These are phyloP conservation scores for Pontederia crassipes DNA, from an alignment of 176 grass and related monocot genomes.

Conservation along the genomic window DNA sequence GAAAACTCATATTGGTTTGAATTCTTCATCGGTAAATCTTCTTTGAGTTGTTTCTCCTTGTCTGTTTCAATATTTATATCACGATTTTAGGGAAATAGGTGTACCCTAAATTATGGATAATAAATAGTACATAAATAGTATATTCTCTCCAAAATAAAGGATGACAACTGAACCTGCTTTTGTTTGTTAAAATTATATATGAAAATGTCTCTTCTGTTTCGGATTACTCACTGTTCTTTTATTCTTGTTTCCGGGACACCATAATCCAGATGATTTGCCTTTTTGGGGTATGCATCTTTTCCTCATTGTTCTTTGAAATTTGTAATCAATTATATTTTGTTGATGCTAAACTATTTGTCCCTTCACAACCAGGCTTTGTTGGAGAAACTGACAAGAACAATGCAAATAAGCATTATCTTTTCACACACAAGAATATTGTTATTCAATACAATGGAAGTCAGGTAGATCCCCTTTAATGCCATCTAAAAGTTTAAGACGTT, in stretches of 20 bases:
- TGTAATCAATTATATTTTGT: background rate
- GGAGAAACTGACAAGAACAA: constrained; percentile 1
- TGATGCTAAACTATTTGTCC: background rate
- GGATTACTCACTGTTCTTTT: background rate
- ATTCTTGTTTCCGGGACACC: background rate
- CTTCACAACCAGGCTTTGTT: background rate
- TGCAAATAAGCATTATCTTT: constrained; percentile 2
- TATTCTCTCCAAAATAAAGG: too few relatives aligned
- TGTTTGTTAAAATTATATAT: too few relatives aligned
- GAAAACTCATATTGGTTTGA: constrained; percentile 1
- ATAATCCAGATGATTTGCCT: constrained; percentile 1
- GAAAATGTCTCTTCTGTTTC: background rate
- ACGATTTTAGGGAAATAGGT: too few relatives aligned
- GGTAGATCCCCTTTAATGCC: background rate
- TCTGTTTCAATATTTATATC: background rate
- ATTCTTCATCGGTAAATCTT: constrained; percentile 1
- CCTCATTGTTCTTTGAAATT: background rate
- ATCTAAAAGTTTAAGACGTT: too few relatives aligned
- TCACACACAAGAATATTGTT: constrained; percentile 5
- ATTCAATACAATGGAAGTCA: background rate
- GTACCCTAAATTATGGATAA: too few relatives aligned
- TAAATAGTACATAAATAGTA: too few relatives aligned
- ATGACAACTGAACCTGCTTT: too few relatives aligned
- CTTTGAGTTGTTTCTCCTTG: too few relatives aligned
- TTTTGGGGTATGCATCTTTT: background rate